phyloP scores from a whole-genome alignment of 139 green algal genomes.

The Haematococcus lacustris region DNA sequence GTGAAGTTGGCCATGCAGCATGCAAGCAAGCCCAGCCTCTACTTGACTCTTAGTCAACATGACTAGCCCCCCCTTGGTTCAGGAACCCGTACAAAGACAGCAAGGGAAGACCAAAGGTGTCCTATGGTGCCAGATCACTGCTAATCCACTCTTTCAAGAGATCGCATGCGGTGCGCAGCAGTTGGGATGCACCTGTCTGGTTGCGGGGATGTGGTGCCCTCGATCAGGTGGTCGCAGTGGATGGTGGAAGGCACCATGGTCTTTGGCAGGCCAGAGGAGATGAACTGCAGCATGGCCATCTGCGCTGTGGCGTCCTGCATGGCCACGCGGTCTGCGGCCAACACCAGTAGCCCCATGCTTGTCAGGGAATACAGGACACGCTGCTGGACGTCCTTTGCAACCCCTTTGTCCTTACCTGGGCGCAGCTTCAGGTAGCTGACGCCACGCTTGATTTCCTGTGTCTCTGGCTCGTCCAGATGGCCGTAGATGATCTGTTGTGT shows the following conservation, averaged over 20 bases:
- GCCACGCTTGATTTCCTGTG: constrained; percentile 76
- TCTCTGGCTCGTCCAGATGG: constrained; percentile 84
- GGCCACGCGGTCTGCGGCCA: constrained; percentile 77
- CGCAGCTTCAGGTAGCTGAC: constrained; percentile 81
- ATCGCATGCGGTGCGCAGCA: no score
- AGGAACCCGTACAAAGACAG: no score
- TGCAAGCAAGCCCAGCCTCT: no score
- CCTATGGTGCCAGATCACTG: no score
- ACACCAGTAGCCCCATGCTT: background rate
- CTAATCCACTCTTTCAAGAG: background rate
- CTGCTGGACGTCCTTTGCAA: background rate
- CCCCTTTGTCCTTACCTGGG: constrained; percentile 72
- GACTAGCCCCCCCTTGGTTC: no score
- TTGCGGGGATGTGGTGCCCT: constrained; percentile 86
- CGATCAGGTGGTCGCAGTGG: constrained; percentile 94
- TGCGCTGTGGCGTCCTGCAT: constrained; percentile 96
- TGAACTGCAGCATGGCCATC: constrained; percentile 97
- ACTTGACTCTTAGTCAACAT: no score
- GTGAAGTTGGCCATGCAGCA: no score
- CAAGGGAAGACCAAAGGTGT: no score
- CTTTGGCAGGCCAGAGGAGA: constrained; percentile 84
- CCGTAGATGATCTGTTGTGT: constrained; percentile 80
- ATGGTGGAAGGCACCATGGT: constrained; percentile 89
- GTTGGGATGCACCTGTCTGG: constrained; percentile 50
- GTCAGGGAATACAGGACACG: background rate